Conservation (phyloP, 495 filamentous ascomycete genomes). For the Penicillium daleae region DNA sequence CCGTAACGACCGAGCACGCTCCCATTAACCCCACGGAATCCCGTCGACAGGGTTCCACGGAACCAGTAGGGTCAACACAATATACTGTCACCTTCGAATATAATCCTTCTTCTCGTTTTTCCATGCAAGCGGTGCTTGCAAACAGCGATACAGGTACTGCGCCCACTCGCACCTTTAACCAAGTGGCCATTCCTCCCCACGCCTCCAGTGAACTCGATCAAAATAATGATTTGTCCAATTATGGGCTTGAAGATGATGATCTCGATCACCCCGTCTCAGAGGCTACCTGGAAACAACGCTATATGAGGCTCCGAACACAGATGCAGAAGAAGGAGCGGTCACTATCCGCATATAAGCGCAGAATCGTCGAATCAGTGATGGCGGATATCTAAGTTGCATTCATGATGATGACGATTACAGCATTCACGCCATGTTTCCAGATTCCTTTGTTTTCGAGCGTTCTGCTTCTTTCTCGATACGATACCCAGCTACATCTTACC, state of each 20-base stretch:
- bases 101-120: conserved; percentile 31
- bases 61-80: not conserved
- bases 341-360: conserved; percentile 54
- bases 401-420: not conserved
- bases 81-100: conserved; percentile 42
- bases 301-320: conserved; percentile 50
- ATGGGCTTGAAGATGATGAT: conserved; percentile 41
- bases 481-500: conserved; percentile 1
- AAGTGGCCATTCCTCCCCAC: conserved; percentile 6
- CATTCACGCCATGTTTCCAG: conserved; percentile 1
- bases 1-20: conserved; percentile 28
- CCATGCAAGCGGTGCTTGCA: conserved; percentile 37
- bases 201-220: not conserved
- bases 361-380: conserved; percentile 62
- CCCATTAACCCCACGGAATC: not conserved
- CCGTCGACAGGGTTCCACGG: conserved; percentile 1
- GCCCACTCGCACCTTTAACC: conserved; percentile 13
- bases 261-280: conserved; percentile 31
- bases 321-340: conserved; percentile 56
- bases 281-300: conserved; percentile 49
- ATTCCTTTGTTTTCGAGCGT: conserved; percentile 1
- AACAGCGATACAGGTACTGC: conserved; percentile 27
- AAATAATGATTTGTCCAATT: conserved; percentile 26
- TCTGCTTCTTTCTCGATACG: not conserved
- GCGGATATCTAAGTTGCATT: conserved; percentile 42